A percentile compares a stretch with the other conserved stretches of the same genome.
phyloP scores from a whole-genome alignment of 2,329 filamentous ascomycete genomes.

The Botrytis fragariae region DNA sequence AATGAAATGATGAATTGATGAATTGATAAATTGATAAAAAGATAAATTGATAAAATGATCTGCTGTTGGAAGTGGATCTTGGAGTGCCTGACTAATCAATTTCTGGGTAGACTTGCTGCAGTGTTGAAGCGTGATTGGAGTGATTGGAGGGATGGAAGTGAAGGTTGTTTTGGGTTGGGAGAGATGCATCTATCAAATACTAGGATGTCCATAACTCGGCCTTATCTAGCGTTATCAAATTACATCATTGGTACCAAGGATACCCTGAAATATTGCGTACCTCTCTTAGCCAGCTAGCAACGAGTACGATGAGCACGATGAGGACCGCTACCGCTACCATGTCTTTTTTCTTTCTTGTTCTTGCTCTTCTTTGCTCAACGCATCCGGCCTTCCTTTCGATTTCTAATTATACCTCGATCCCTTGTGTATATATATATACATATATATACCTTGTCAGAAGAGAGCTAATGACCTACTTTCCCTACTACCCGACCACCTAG shows the following conservation, averaged over 20 bases:
- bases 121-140: background rate
- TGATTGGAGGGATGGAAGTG: background rate
- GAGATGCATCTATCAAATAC: background rate
- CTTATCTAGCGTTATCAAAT: slow-evolving; percentile 6
- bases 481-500: background rate
- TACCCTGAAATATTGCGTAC: background rate
- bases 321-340: too few species aligned
- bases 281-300: background rate
- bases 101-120: background rate
- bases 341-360: background rate
- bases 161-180: background rate
- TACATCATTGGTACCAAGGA: slow-evolving; percentile 3
- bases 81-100: background rate
- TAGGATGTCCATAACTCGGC: background rate
- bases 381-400: slow-evolving; percentile 1
- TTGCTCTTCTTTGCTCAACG: background rate
- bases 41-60: background rate
- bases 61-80: background rate
- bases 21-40: too few species aligned
- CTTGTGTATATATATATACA: too few species aligned
- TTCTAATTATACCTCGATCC: background rate
- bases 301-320: background rate
- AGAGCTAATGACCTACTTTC: background rate
- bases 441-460: background rate
- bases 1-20: background rate